phyloP scores from a whole-genome alignment of 768 basidiomycete species.

The Lenzites betulinus region DNA sequence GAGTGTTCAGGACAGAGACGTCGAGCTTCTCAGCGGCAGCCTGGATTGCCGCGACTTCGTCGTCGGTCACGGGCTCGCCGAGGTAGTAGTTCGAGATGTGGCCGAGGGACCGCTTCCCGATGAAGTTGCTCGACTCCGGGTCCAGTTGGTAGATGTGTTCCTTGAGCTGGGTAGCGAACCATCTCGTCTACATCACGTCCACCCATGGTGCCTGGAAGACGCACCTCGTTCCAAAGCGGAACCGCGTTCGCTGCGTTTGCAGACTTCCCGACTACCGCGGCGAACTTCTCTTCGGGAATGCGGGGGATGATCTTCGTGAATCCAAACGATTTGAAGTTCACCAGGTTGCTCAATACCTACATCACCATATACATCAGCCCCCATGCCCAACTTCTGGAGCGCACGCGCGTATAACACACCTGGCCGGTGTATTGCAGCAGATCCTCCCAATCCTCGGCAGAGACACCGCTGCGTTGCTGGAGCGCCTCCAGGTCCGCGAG shows the following conservation, averaged over 20 bases:
- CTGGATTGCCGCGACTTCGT: slow-evolving; percentile 78
- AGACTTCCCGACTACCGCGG: slow-evolving; percentile 61
- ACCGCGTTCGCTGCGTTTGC: slow-evolving; percentile 55
- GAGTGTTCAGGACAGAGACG: slow-evolving; percentile 81
- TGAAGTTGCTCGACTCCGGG: slow-evolving; percentile 69
- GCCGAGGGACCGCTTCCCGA: slow-evolving; percentile 78
- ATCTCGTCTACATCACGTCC: background rate
- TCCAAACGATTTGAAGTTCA: slow-evolving; percentile 82
- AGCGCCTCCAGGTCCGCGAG: slow-evolving; percentile 59
- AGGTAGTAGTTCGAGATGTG: slow-evolving; percentile 88
- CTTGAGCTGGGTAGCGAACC: slow-evolving; percentile 51
- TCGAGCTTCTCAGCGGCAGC: slow-evolving; percentile 70
- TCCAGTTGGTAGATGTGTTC: slow-evolving; percentile 69
- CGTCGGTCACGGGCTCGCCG: slow-evolving; percentile 69
- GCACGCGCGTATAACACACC: slow-evolving; percentile 38
- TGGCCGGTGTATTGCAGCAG: slow-evolving; percentile 74
- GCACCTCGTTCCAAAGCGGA: slow-evolving; percentile 64
- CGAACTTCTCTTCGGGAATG: slow-evolving; percentile 59
- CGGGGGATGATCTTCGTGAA: slow-evolving; percentile 87
- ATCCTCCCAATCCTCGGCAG: slow-evolving; percentile 64
- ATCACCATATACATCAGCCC: background rate
- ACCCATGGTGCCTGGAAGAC: slow-evolving; percentile 14
- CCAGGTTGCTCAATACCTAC: slow-evolving; percentile 58
- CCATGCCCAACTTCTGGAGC: background rate
- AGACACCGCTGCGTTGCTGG: slow-evolving; percentile 54